Evolutionary conservation across 2,329 filamentous ascomycete genomes (phyloP).

Genomic region (Parascedosporium putredinis): DNA sequence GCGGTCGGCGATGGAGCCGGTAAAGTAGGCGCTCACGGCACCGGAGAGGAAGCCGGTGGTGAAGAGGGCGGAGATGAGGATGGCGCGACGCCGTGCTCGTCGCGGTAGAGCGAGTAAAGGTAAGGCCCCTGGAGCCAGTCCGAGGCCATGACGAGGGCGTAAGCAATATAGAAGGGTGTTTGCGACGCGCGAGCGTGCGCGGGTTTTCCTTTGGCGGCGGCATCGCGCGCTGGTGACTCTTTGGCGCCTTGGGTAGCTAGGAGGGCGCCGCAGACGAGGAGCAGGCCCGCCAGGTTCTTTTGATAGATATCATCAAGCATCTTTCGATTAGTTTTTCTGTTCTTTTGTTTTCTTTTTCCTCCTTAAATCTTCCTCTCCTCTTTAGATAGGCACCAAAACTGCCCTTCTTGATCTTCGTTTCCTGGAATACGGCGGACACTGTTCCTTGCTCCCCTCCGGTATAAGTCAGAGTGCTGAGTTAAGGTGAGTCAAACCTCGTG

Average conservation of each 20-base stretch:
- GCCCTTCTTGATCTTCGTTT: no score
- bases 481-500: no score
- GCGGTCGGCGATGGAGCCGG: conserved; percentile 37
- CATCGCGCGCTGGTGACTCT: conserved; percentile 3
- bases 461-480: no score
- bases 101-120: conserved; percentile 25
- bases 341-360: conserved; percentile 1
- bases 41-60: conserved; percentile 33
- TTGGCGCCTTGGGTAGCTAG: conserved; percentile 8
- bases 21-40: conserved; percentile 32
- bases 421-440: no score
- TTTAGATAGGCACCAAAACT: no score
- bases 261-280: conserved; percentile 21
- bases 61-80: conserved; percentile 27
- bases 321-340: not conserved
- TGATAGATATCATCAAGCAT: conserved; percentile 21
- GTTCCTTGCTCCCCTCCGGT: no score
- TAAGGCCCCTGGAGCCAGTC: conserved; percentile 37
- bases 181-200: conserved; percentile 14
- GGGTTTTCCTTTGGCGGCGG: conserved; percentile 2
- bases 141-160: conserved; percentile 37
- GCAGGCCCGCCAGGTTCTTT: conserved; percentile 21
- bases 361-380: no score
- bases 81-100: conserved; percentile 20
- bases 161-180: conserved; percentile 29